These are phyloP conservation scores for Ogataea paraovalis DNA, from an alignment of 805 yeast genomes.

Conservation along the genomic window DNA sequence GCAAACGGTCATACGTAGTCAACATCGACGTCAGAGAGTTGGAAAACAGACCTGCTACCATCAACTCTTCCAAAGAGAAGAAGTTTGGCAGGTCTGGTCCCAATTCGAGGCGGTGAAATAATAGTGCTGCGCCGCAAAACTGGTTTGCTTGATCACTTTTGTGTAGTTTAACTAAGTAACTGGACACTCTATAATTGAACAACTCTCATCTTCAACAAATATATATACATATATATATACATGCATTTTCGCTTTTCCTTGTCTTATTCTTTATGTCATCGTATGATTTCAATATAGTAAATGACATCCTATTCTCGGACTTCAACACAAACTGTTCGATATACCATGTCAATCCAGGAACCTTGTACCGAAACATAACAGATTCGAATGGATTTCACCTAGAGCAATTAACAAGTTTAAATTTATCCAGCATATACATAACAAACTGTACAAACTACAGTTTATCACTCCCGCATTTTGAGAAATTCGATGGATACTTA, in stretches of 20 bases:
- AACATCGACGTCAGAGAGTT: slow-evolving; percentile 40
- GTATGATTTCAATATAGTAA: background rate
- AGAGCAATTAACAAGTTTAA: background rate
- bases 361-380: background rate
- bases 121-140: no score
- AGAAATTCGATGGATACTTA: background rate
- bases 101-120: slow-evolving; percentile 1
- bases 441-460: background rate
- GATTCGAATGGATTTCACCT: background rate
- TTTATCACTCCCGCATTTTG: background rate
- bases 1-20: slow-evolving; percentile 38
- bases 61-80: background rate
- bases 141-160: background rate
- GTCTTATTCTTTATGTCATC: no score
- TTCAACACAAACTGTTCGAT: slow-evolving; percentile 2
- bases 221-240: no score
- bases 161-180: no score
- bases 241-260: no score
- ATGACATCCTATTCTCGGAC: background rate
- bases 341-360: slow-evolving; percentile 11
- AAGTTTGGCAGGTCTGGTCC: background rate
- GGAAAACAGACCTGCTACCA: slow-evolving; percentile 28
- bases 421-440: background rate
- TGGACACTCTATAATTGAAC: no score
- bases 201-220: no score